These are phyloP conservation scores for Scleromitrula shiraiana DNA, from an alignment of 2,329 filamentous ascomycete genomes.

Conservation along the genomic window DNA sequence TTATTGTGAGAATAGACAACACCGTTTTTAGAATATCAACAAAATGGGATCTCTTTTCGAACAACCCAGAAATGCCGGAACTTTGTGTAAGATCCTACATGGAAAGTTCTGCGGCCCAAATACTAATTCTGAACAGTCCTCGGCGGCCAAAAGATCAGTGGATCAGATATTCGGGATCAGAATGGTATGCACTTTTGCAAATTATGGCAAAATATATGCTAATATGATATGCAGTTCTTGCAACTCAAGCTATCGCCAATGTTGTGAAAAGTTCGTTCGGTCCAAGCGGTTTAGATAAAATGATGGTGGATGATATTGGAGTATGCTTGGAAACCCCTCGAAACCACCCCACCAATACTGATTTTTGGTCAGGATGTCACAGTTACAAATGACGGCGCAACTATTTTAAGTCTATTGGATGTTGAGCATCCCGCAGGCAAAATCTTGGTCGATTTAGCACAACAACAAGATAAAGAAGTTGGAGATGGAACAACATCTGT, in stretches of 20 bases:
- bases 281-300: slow-evolving; percentile 95
- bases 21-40: slow-evolving; percentile 32
- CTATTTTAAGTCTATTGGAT: slow-evolving; percentile 88
- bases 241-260: slow-evolving; percentile 95
- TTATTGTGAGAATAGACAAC: background rate
- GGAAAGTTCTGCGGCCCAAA: background rate
- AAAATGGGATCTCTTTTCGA: slow-evolving; percentile 93
- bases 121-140: slow-evolving; percentile 52
- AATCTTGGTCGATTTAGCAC: slow-evolving; percentile 93
- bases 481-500: slow-evolving; percentile 98
- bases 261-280: slow-evolving; percentile 99
- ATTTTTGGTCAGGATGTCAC: slow-evolving; percentile 70
- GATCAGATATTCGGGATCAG: slow-evolving; percentile 92
- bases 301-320: slow-evolving; percentile 99
- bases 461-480: slow-evolving; percentile 98
- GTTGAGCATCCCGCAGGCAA: slow-evolving; percentile 98
- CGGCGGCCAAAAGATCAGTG: slow-evolving; percentile 94
- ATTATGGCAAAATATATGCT: slow-evolving; percentile 12
- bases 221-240: slow-evolving; percentile 55
- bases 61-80: slow-evolving; percentile 84
- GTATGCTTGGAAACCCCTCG: slow-evolving; percentile 40
- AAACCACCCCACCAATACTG: slow-evolving; percentile 15
- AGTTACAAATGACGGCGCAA: slow-evolving; percentile 97
- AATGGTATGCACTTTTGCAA: slow-evolving; percentile 56
- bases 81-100: slow-evolving; percentile 59